phyloP scores from a whole-genome alignment of 768 basidiomycete species.

The Phaffia tasmanica region DNA sequence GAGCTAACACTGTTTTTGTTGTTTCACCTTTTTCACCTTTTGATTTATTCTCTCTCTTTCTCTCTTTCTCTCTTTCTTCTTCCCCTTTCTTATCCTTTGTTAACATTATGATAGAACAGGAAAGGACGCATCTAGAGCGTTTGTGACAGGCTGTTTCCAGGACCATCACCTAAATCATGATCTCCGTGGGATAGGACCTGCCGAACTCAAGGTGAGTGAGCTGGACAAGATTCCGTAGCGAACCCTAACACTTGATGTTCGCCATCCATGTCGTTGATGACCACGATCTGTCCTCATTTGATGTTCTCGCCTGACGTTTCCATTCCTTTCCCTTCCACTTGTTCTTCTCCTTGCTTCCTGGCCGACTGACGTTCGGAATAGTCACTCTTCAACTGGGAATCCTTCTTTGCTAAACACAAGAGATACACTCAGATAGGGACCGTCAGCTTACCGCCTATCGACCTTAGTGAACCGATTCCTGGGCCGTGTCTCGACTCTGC shows the following conservation, averaged over 20 bases:
- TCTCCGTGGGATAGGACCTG: constrained; percentile 62
- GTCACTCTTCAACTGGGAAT: constrained; percentile 78
- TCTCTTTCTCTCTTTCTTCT: neutral
- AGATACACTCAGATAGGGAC: constrained; percentile 66
- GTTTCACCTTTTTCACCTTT: constrained; percentile 8
- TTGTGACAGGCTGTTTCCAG: constrained; percentile 86
- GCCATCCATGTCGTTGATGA: too few relatives aligned
- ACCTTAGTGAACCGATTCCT: constrained; percentile 34
- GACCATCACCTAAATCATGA: constrained; percentile 71
- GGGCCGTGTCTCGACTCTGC: constrained; percentile 27
- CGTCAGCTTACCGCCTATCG: constrained; percentile 42
- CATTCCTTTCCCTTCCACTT: neutral
- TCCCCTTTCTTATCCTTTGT: neutral
- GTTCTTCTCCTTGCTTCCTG: neutral
- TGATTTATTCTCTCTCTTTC: neutral
- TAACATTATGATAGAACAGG: constrained; percentile 46
- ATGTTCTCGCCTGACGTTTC: neutral
- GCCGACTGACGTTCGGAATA: constrained; percentile 33
- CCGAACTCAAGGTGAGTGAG: constrained; percentile 55
- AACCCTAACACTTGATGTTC: too few relatives aligned
- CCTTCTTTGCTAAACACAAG: constrained; percentile 72
- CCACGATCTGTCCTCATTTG: neutral
- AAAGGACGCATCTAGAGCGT: constrained; percentile 78
- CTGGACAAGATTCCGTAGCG: too few relatives aligned
- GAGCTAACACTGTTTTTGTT: constrained; percentile 49